These are phyloP conservation scores for Didymella pomorum DNA, from an alignment of 2,329 filamentous ascomycete genomes.

Conservation along the genomic window DNA sequence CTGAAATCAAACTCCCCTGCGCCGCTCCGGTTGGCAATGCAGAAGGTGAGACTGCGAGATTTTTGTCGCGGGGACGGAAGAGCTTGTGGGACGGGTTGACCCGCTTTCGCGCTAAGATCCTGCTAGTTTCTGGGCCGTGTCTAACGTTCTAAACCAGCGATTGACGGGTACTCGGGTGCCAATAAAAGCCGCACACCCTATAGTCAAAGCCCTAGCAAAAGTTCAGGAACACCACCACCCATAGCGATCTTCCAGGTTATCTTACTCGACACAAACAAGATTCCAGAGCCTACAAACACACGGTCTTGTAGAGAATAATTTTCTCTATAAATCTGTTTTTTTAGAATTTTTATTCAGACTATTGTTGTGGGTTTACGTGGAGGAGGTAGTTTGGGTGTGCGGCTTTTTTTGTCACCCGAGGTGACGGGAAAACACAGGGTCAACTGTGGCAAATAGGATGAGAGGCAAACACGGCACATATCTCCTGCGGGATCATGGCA, in stretches of 20 bases:
- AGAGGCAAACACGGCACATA: conserved; percentile 7
- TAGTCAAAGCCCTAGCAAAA: conserved; percentile 3
- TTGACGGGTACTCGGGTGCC: conserved; percentile 2
- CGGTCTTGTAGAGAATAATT: neutral
- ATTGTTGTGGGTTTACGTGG: neutral
- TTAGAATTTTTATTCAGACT: conserved; percentile 3
- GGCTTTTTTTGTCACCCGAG: neutral
- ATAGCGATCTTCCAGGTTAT: conserved; percentile 1
- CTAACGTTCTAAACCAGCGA: conserved; percentile 5
- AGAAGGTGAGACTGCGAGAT: conserved; percentile 6
- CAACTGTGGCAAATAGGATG: conserved; percentile 7
- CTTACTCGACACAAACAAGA: neutral
- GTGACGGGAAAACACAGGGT: conserved; percentile 4
- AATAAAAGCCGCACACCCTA: conserved; percentile 1
- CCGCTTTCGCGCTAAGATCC: conserved; percentile 7
- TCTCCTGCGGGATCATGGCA: conserved; percentile 5
- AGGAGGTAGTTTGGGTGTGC: conserved; percentile 2
- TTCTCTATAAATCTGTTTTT: conserved; percentile 1
- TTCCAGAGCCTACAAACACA: conserved; percentile 2
- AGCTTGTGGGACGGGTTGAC: conserved; percentile 5
- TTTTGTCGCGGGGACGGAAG: conserved; percentile 5
- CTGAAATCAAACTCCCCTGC: conserved; percentile 4
- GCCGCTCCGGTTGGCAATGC: conserved; percentile 7
- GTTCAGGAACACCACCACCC: conserved; percentile 1
- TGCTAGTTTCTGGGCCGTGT: conserved; percentile 7